Evolutionary conservation across 164 flowering plant genomes (phyloP).

Genomic region (Magnolia officinalis): DNA sequence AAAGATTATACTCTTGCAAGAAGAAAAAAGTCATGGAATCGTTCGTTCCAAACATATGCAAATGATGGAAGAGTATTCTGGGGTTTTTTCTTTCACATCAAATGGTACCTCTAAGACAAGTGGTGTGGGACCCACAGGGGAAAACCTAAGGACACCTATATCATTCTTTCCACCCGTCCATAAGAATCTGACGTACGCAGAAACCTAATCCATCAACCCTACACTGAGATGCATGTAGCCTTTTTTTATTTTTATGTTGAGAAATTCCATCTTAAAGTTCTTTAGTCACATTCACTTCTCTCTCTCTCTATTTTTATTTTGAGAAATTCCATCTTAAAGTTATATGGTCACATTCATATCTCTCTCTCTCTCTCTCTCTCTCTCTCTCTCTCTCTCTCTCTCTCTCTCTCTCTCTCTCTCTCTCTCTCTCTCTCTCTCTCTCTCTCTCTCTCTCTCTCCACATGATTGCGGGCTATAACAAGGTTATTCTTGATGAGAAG

Average conservation of each 20-base stretch:
- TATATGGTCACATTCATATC: no score
- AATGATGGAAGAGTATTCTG: not conserved
- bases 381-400: not conserved
- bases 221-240: slow-evolving; percentile 3
- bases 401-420: no score
- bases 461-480: no score
- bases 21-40: not conserved
- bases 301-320: no score
- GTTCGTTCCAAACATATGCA: not conserved
- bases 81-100: not conserved
- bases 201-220: slow-evolving; percentile 15
- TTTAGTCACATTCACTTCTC: no score
- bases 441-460: no score
- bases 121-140: slow-evolving; percentile 2
- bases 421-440: not conserved
- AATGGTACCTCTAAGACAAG: slow-evolving; percentile 5
- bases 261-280: not conserved
- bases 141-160: slow-evolving; percentile 7
- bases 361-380: no score
- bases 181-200: slow-evolving; percentile 15
- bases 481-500: no score
- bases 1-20: not conserved
- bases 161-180: slow-evolving; percentile 15
- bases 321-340: no score
- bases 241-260: not conserved